Percentiles rank a stretch among this genome's conserved stretches.
Conservation (phyloP, 2,329 filamentous ascomycete species). For the Pseudogymnoascus sp. region DNA sequence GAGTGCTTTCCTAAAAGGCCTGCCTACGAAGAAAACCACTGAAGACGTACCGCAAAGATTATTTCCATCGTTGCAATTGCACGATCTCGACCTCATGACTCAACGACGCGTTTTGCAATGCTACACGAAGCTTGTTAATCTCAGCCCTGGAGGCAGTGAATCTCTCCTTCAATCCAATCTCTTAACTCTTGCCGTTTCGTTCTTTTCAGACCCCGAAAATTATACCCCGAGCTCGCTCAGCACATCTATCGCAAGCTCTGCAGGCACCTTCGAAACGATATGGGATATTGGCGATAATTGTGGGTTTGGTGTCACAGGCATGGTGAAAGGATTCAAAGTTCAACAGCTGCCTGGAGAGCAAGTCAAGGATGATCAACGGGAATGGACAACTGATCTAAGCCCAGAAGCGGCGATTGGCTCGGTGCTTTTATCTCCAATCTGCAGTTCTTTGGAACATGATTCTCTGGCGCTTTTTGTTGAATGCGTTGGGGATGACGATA, state of each 20-base stretch:
- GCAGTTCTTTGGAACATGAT: slow-evolving; percentile 81
- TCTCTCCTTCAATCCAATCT: slow-evolving; percentile 85
- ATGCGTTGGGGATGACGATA: slow-evolving; percentile 33
- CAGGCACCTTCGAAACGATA: slow-evolving; percentile 82
- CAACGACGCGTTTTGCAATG: slow-evolving; percentile 88
- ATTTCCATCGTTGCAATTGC: slow-evolving; percentile 75
- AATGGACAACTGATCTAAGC: slow-evolving; percentile 46
- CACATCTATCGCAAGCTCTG: slow-evolving; percentile 82
- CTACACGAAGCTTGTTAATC: slow-evolving; percentile 82
- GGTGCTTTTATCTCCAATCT: slow-evolving; percentile 62
- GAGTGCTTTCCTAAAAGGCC: slow-evolving; percentile 73
- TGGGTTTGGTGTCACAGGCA: slow-evolving; percentile 84
- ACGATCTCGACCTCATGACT: slow-evolving; percentile 89
- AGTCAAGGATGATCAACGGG: slow-evolving; percentile 41
- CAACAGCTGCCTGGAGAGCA: slow-evolving; percentile 63
- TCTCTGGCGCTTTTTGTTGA: slow-evolving; percentile 69
- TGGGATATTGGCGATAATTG: slow-evolving; percentile 95
- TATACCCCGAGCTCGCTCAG: slow-evolving; percentile 80
- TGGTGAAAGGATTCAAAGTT: slow-evolving; percentile 70
- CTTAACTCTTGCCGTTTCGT: slow-evolving; percentile 77
- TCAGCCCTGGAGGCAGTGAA: slow-evolving; percentile 81
- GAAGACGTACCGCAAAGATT: slow-evolving; percentile 82
- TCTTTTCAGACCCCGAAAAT: slow-evolving; percentile 88
- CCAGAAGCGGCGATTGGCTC: slow-evolving; percentile 58
- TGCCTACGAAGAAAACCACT: slow-evolving; percentile 74